Conservation (phyloP, 768 basidiomycete genomes). For the Serpula lacrymans region DNA sequence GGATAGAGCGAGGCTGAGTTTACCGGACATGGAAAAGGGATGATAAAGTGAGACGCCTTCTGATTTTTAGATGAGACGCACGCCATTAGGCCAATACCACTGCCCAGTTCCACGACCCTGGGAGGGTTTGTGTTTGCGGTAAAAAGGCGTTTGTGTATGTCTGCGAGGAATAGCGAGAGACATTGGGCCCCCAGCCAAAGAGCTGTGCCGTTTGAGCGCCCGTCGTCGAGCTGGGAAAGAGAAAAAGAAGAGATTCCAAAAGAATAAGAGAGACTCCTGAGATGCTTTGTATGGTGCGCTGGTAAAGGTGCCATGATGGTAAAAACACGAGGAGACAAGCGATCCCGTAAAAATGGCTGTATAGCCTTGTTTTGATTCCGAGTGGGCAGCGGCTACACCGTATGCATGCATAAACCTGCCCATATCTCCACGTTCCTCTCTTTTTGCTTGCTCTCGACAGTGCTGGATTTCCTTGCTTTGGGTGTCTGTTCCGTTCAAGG, state of each 20-base stretch:
- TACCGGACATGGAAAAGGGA: conserved; percentile 2
- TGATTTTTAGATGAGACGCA: conserved; percentile 34
- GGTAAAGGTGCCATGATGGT: conserved; percentile 30
- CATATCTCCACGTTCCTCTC: conserved; percentile 6
- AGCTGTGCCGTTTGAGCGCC: conserved; percentile 71
- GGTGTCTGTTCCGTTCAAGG: too few relatives aligned
- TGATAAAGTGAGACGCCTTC: conserved; percentile 1
- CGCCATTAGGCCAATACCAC: conserved; percentile 79
- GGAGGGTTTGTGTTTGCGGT: conserved; percentile 16
- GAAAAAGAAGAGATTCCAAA: conserved; percentile 37
- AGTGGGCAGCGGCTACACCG: conserved; percentile 2
- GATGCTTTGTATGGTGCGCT: conserved; percentile 65
- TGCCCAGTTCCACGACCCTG: conserved; percentile 72
- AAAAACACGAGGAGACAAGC: conserved; percentile 2
- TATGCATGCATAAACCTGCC: conserved; percentile 3
- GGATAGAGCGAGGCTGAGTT: conserved; percentile 54
- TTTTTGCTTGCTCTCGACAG: background rate
- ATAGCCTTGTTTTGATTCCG: background rate
- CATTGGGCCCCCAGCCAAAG: conserved; percentile 85
- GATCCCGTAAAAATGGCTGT: too few relatives aligned
- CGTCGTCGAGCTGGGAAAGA: conserved; percentile 58
- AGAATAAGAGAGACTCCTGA: conserved; percentile 44
- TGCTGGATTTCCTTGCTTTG: background rate
- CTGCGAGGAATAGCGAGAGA: conserved; percentile 58
- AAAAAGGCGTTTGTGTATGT: conserved; percentile 26